Conservation (phyloP, 2,329 filamentous ascomycete species). For the Botrytis fragariae region DNA sequence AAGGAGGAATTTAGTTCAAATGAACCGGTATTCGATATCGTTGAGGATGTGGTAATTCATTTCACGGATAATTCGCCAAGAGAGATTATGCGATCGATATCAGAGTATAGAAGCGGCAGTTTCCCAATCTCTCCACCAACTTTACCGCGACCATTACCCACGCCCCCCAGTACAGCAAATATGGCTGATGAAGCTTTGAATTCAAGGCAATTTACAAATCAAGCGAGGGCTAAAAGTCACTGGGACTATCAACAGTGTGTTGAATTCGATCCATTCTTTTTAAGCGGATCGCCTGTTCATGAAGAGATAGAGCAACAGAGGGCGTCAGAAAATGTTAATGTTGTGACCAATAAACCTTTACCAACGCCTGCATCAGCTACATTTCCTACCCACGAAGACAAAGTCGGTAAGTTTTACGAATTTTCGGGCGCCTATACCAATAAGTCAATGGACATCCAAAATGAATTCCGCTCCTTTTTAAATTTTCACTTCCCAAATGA, state of each 20-base stretch:
- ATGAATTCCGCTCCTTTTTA: constrained; percentile 54
- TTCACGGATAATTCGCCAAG: constrained; percentile 51
- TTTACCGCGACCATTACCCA: constrained; percentile 14
- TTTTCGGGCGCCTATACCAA: constrained; percentile 28
- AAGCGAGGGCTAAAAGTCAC: not conserved
- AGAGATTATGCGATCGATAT: constrained; percentile 44
- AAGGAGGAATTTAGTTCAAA: constrained; percentile 22
- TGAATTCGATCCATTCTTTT: constrained; percentile 22
- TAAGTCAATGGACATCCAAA: constrained; percentile 52
- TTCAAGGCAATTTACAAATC: not conserved
- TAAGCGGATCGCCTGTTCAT: constrained; percentile 20
- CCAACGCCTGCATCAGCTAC: not conserved
- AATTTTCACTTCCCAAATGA: constrained; percentile 50
- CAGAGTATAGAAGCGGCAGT: constrained; percentile 42
- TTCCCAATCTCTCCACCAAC: constrained; percentile 36
- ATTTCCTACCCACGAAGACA: not conserved
- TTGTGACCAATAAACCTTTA: constrained; percentile 12
- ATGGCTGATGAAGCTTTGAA: not conserved
- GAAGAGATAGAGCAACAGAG: not conserved
- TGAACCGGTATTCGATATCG: constrained; percentile 49
- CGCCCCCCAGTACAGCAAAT: constrained; percentile 3
- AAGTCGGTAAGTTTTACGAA: constrained; percentile 26
- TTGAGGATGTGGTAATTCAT: constrained; percentile 57
- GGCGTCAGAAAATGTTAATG: not conserved
- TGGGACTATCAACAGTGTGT: constrained; percentile 14